These are phyloP conservation scores for Carex parvula DNA, from an alignment of 176 grass and related monocot species.

Conservation along the genomic window DNA sequence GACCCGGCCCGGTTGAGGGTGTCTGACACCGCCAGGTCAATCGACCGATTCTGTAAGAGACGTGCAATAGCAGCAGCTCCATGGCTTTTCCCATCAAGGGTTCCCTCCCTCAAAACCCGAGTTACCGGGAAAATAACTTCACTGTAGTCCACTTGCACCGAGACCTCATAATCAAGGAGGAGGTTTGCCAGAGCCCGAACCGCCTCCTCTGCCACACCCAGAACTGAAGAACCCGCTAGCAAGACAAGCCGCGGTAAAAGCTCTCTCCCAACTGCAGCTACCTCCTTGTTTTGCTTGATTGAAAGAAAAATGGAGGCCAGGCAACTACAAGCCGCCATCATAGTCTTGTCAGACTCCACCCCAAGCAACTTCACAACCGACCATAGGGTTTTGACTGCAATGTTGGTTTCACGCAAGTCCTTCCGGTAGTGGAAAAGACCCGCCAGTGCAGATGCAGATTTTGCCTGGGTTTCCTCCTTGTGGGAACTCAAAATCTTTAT, in stretches of 20 bases:
- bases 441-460: constrained; percentile 89
- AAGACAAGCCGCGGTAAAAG: constrained; percentile 56
- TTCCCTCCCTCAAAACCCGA: constrained; percentile 72
- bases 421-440: constrained; percentile 87
- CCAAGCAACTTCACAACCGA: constrained; percentile 86
- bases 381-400: constrained; percentile 82
- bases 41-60: constrained; percentile 54
- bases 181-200: constrained; percentile 91
- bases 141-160: constrained; percentile 60
- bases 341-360: constrained; percentile 66
- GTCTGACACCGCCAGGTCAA: constrained; percentile 69
- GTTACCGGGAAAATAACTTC: constrained; percentile 77
- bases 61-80: constrained; percentile 84
- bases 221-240: constrained; percentile 65
- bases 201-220: constrained; percentile 89
- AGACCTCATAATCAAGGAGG: constrained; percentile 84
- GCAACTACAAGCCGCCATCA: constrained; percentile 67
- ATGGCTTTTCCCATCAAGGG: constrained; percentile 92
- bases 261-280: constrained; percentile 74
- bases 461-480: constrained; percentile 96
- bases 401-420: constrained; percentile 83
- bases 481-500: constrained; percentile 85
- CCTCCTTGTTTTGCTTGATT: constrained; percentile 88
- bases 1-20: constrained; percentile 73
- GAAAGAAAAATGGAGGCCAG: constrained; percentile 98